A percentile compares a stretch with the other conserved stretches of the same genome.
Evolutionary conservation across 768 basidiomycete genomes (phyloP).

Genomic region (Lanmaoa rubissima): DNA sequence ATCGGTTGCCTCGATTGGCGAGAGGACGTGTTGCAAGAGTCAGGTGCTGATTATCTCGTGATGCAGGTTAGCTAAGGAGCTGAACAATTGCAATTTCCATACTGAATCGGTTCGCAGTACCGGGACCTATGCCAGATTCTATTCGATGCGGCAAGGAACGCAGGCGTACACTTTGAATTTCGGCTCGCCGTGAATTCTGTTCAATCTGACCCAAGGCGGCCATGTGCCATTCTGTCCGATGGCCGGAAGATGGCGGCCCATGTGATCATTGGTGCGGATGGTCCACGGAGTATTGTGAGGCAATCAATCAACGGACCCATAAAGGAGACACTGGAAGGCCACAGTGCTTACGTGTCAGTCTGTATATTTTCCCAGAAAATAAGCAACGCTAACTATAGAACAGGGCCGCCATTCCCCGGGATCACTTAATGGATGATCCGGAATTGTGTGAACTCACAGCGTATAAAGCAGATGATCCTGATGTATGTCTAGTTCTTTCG

Average conservation of each 20-base stretch:
- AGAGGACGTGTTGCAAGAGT: constrained; percentile 48
- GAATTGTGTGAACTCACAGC: constrained; percentile 37
- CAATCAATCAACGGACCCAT: constrained; percentile 35
- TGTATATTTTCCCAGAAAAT: constrained; percentile 6
- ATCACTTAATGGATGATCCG: constrained; percentile 42
- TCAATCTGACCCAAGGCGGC: constrained; percentile 27
- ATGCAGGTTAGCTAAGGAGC: constrained; percentile 40
- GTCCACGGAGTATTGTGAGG: constrained; percentile 45
- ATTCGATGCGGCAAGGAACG: constrained; percentile 43
- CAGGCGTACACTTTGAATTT: constrained; percentile 53
- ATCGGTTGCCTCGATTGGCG: constrained; percentile 49
- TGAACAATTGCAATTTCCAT: neutral
- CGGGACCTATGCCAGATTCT: constrained; percentile 52
- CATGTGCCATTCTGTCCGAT: constrained; percentile 36
- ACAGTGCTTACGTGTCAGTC: constrained; percentile 48
- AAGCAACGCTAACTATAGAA: neutral
- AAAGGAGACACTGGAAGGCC: constrained; percentile 26
- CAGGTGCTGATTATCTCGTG: constrained; percentile 52
- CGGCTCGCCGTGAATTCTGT: constrained; percentile 38
- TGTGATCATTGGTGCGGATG: constrained; percentile 63
- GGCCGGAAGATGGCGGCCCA: constrained; percentile 51
- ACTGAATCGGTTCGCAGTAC: constrained; percentile 38
- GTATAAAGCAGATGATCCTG: constrained; percentile 20
- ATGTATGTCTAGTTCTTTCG: constrained; percentile 12
- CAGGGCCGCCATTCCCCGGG: constrained; percentile 44